Conservation (phyloP, 306 rosid species). For the Adenanthera pavonina region DNA sequence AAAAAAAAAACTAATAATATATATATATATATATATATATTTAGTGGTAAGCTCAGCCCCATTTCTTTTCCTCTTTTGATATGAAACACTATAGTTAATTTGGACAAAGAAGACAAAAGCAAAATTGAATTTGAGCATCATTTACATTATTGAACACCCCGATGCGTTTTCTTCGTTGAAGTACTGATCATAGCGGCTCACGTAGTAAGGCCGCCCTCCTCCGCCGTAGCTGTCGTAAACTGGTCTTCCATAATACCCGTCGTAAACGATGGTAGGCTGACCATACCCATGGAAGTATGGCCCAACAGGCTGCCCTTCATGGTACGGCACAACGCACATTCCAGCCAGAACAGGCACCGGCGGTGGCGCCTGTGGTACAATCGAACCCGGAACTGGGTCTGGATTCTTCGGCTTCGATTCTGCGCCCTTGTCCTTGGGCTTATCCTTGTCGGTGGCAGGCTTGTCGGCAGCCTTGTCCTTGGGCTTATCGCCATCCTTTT, state of each 20-base stretch:
- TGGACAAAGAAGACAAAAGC: conserved; percentile 19
- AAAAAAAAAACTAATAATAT: neutral
- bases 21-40: neutral
- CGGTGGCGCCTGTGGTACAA: neutral
- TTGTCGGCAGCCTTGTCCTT: neutral
- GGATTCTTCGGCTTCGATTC: neutral
- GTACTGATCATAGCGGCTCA: conserved; percentile 54
- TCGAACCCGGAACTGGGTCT: neutral
- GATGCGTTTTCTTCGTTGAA: conserved; percentile 56
- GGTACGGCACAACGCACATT: conserved; percentile 41
- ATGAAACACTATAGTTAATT: conserved; percentile 16
- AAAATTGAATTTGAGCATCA: neutral
- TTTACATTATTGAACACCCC: conserved; percentile 60
- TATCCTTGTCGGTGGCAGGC: neutral
- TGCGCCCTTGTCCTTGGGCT: neutral
- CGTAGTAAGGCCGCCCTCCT: conserved; percentile 41
- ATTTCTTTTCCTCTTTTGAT: neutral
- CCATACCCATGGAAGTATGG: conserved; percentile 46
- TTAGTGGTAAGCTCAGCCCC: neutral
- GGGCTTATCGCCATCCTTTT: neutral
- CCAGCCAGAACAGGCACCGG: conserved; percentile 26
- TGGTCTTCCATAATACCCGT: conserved; percentile 51
- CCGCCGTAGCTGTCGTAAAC: conserved; percentile 66
- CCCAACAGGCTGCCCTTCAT: conserved; percentile 50
- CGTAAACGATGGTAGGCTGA: conserved; percentile 40